Evolutionary conservation across 768 basidiomycete species (phyloP).

Genomic region (Rubroboletus pulcherrimus): DNA sequence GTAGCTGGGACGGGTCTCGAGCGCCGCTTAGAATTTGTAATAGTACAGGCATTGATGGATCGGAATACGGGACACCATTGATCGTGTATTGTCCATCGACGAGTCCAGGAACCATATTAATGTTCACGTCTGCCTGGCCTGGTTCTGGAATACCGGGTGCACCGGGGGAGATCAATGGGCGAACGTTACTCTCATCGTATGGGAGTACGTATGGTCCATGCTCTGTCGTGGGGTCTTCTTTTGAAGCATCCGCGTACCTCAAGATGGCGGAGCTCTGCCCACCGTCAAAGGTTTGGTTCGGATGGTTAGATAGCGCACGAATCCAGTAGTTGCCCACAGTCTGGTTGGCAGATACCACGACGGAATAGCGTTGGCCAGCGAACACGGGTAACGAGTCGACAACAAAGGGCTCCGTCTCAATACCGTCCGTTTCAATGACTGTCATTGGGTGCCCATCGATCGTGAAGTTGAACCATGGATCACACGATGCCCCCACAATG

Average conservation of each 20-base stretch:
- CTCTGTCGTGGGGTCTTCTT: conserved; percentile 30
- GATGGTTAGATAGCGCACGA: conserved; percentile 26
- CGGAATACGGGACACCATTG: conserved; percentile 30
- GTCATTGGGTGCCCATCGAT: conserved; percentile 45
- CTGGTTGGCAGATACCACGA: conserved; percentile 35
- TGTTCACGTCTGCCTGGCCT: conserved; percentile 37
- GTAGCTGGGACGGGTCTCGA: conserved; percentile 31
- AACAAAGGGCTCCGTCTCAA: conserved; percentile 34
- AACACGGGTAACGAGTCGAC: conserved; percentile 46
- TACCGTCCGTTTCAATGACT: conserved; percentile 46
- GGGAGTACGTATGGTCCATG: conserved; percentile 22
- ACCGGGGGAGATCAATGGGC: conserved; percentile 25
- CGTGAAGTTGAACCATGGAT: conserved; percentile 40
- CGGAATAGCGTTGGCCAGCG: conserved; percentile 49
- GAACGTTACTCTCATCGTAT: conserved; percentile 35
- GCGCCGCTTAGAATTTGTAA: conserved; percentile 41
- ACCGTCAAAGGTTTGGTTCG: conserved; percentile 24
- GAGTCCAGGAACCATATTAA: conserved; percentile 31
- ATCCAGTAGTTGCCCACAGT: conserved; percentile 40
- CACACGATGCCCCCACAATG: conserved; percentile 39
- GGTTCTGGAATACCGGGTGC: conserved; percentile 34
- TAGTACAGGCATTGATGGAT: conserved; percentile 39
- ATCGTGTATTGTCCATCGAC: conserved; percentile 13
- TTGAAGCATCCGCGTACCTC: conserved; percentile 37
- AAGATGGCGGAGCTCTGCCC: conserved; percentile 40